Conservation (phyloP, 805 yeast species). For the Lipomyces yamadae region DNA sequence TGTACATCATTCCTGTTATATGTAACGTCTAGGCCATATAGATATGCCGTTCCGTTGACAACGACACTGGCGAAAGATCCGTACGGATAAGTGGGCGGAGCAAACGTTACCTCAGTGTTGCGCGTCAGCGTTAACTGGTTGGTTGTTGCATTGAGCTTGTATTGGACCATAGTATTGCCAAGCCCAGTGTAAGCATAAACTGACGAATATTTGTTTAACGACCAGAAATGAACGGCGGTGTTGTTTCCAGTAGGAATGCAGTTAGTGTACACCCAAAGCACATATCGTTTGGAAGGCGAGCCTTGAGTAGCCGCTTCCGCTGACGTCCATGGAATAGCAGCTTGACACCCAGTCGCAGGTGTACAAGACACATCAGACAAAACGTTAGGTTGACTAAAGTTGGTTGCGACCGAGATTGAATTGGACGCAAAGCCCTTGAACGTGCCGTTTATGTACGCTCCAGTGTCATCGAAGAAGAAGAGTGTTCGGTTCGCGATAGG, state of each 20-base stretch:
- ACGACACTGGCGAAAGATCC: slow-evolving; percentile 28
- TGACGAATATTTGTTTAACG: slow-evolving; percentile 9
- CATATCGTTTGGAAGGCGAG: slow-evolving; percentile 7
- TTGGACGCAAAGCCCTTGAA: slow-evolving; percentile 10
- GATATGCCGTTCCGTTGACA: slow-evolving; percentile 20
- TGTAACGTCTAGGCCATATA: slow-evolving; percentile 22
- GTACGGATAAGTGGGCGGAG: slow-evolving; percentile 9
- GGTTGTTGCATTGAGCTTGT: slow-evolving; percentile 12
- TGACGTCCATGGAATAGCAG: slow-evolving; percentile 22
- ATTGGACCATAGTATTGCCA: slow-evolving; percentile 22
- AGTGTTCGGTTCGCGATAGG: slow-evolving; percentile 15
- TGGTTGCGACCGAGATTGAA: slow-evolving; percentile 16
- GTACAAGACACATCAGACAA: slow-evolving; percentile 6
- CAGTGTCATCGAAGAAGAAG: slow-evolving; percentile 28
- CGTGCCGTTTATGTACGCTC: neutral
- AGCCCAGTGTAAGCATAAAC: neutral
- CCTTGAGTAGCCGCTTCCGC: slow-evolving; percentile 13
- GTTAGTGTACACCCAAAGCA: slow-evolving; percentile 28
- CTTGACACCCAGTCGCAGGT: neutral
- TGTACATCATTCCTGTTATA: slow-evolving; percentile 18
- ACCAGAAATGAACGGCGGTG: slow-evolving; percentile 28
- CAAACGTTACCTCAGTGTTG: neutral
- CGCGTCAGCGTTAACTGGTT: slow-evolving; percentile 26
- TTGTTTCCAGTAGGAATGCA: slow-evolving; percentile 23
- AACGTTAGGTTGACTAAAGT: slow-evolving; percentile 8